A percentile compares a stretch with the other conserved stretches of the same genome.
phyloP scores from a whole-genome alignment of 2,329 filamentous ascomycete genomes.

The Chaetomiaceae sp. region DNA sequence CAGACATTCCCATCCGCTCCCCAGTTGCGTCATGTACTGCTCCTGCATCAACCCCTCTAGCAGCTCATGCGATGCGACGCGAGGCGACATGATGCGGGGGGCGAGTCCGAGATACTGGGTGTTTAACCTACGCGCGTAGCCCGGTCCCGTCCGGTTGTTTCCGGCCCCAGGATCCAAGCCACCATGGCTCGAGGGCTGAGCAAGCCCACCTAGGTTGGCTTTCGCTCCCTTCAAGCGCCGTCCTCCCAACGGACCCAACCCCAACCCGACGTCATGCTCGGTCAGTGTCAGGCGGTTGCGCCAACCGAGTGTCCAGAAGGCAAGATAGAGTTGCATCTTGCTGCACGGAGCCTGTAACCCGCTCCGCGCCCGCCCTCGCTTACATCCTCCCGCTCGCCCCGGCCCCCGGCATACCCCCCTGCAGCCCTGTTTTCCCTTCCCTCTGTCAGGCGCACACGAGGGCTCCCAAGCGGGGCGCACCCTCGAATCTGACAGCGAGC shows the following conservation, averaged over 20 bases:
- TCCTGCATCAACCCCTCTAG: too few relatives aligned
- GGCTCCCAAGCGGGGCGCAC: constrained; percentile 19
- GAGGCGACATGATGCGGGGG: too few relatives aligned
- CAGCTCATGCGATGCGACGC: too few relatives aligned
- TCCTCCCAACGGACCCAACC: too few relatives aligned
- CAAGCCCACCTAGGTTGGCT: too few relatives aligned
- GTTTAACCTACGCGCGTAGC: too few relatives aligned
- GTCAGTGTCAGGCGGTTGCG: constrained; percentile 1
- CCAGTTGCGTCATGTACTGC: too few relatives aligned
- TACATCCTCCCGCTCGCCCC: constrained; percentile 15
- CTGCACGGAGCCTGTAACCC: constrained; percentile 6
- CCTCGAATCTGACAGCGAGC: neutral
- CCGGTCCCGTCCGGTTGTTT: too few relatives aligned
- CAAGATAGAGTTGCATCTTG: constrained; percentile 15
- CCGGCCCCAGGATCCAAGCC: constrained; percentile 2
- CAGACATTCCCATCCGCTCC: too few relatives aligned
- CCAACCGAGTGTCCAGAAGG: neutral
- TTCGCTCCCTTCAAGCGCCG: too few relatives aligned
- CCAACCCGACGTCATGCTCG: neutral
- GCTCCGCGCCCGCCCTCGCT: constrained; percentile 21
- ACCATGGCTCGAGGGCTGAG: neutral
- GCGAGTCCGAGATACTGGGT: too few relatives aligned
- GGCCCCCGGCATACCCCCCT: too few relatives aligned
- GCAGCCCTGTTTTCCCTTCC: constrained; percentile 19
- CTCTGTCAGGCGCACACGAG: constrained; percentile 20